Base-by-base conservation (phyloP, 202 grass and related monocot genomes). In the Panicum hallii region DNA sequence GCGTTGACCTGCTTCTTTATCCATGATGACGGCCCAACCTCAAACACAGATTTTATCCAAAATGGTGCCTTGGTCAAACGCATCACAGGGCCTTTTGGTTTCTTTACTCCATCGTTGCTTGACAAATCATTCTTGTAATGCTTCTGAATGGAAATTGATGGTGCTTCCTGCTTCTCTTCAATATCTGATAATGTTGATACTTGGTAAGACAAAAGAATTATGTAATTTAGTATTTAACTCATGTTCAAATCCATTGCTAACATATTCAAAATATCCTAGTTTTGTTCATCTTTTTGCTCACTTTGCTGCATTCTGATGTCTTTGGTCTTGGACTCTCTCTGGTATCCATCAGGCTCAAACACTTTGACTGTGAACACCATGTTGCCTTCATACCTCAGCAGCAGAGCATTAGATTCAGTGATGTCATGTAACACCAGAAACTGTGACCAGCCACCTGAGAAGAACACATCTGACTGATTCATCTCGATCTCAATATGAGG, bases 381-480 rank as follows among this genome's bases (percentile, higher is more conserved):
- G 47, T 66, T 75, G 1, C 84, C 84, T 42, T 87, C 43, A 14
- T 81, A 72, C 23, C 69, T 71, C 13, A 87, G 34, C 69, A 81
- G 3, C 20, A 87, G 49, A 74, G 1, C 44, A 32, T 73, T 47
- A 23, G 32, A 23, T 74, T 55, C n/a, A 41, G 22, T 23, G 16
- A 80, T 44, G 23, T 34, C 57, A 74, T 57, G 77, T 64, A 11
- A 26, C 15, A 2, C 11, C 9, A 86, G 10, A 73, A 80, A 86
- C 34, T 74, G 34, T 71, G 55, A 26, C 75, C 75, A 79, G 9
- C 13, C 43, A 32, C 44, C 32, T 6, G 28, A 0, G 1, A 85
- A 79, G 42, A 85, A 85, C 32, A 72, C 10, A 11, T 47, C 46
- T 45, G 44, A 79, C 7, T 47, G 20, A 66, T 80, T 48, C 17